These are phyloP conservation scores for Meredithiella fracta DNA, from an alignment of 2,329 filamentous ascomycete species.

Conservation along the genomic window DNA sequence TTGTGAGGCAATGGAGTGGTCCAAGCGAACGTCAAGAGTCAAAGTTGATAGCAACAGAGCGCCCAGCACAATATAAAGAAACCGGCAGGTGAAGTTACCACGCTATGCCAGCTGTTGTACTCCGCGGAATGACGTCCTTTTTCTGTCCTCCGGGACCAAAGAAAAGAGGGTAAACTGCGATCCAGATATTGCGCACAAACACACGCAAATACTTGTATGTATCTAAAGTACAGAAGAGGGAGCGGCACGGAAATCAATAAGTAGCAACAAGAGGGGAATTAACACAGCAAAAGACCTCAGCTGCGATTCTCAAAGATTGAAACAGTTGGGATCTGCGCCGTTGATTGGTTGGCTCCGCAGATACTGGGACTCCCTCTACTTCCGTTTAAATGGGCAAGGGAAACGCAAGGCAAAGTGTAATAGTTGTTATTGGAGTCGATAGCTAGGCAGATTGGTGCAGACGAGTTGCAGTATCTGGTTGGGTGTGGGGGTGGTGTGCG, in stretches of 20 bases:
- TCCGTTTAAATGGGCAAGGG: not conserved
- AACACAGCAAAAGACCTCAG: not conserved
- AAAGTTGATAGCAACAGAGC: not conserved
- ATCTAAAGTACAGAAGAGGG: not conserved
- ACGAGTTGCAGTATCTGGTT: not conserved
- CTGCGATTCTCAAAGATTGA: not conserved
- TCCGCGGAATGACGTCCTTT: no score
- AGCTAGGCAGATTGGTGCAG: not conserved
- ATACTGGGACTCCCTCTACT: no score
- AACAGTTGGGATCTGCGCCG: not conserved
- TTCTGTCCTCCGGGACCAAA: not conserved
- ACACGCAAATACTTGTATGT: conserved; percentile 1
- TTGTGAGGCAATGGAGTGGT: not conserved
- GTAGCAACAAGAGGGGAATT: not conserved
- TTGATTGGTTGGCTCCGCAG: not conserved
- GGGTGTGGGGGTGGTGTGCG: not conserved
- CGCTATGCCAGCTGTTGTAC: not conserved
- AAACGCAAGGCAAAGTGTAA: not conserved
- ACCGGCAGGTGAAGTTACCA: not conserved
- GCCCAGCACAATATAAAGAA: not conserved
- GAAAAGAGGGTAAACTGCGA: not conserved
- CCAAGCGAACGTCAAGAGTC: not conserved
- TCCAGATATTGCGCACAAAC: not conserved
- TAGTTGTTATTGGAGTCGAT: not conserved
- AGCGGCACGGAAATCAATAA: not conserved